phyloP scores from a whole-genome alignment of 164 flowering plant genomes.

The Piper betle region DNA sequence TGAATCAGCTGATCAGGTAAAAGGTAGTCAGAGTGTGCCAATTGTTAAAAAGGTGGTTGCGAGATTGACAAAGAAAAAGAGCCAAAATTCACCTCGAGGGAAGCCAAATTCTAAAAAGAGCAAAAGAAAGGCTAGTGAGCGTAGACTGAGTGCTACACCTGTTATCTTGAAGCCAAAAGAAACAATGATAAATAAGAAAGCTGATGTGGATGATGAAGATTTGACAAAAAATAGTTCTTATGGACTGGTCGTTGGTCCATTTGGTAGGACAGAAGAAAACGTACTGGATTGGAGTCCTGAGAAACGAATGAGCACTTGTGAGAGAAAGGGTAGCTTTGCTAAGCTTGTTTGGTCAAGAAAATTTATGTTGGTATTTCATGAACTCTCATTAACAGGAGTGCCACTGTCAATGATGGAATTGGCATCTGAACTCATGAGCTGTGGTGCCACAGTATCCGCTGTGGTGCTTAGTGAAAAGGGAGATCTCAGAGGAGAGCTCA shows the following conservation, averaged over 20 bases:
- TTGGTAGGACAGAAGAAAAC: conserved; percentile 61
- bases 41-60: conserved; percentile 16
- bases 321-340: conserved; percentile 69
- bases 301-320: conserved; percentile 88
- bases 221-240: conserved; percentile 55
- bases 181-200: conserved; percentile 13
- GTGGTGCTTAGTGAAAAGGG: conserved; percentile 89
- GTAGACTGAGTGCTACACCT: conserved; percentile 27
- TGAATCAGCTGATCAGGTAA: conserved; percentile 10
- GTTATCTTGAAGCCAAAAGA: conserved; percentile 25
- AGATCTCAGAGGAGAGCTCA: conserved; percentile 80
- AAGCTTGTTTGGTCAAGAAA: conserved; percentile 91
- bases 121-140: conserved; percentile 22
- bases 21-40: conserved; percentile 6
- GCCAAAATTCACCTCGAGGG: conserved; percentile 17
- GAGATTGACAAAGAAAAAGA: conserved; percentile 26
- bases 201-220: conserved; percentile 41
- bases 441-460: conserved; percentile 92
- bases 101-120: conserved; percentile 23
- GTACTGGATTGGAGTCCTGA: conserved; percentile 86
- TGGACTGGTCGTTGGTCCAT: conserved; percentile 86
- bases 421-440: conserved; percentile 89
- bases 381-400: conserved; percentile 94
- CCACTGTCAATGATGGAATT: conserved; percentile 97
- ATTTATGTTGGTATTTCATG: conserved; percentile 81